A percentile compares a stretch with the other conserved stretches of the same genome.
These are phyloP conservation scores for Xylaria sp. DNA, from an alignment of 2,329 filamentous ascomycete genomes.

Conservation along the genomic window DNA sequence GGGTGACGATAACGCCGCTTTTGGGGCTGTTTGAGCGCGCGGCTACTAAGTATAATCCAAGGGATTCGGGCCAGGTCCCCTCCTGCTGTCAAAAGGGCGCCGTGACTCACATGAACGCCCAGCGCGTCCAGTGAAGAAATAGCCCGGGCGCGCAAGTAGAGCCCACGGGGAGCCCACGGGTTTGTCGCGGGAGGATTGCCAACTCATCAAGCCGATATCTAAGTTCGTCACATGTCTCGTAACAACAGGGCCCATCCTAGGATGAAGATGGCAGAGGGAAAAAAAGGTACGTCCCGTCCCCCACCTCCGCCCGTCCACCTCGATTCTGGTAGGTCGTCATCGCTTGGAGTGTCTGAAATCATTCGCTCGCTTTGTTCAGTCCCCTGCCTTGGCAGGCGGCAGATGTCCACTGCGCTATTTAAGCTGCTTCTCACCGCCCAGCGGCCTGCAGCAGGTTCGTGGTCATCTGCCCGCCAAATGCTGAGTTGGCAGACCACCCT, in stretches of 20 bases:
- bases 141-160: not conserved
- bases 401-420: constrained; percentile 27
- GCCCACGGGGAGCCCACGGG: constrained; percentile 27
- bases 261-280: not conserved
- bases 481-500: constrained; percentile 37
- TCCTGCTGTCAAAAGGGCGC: constrained; percentile 10
- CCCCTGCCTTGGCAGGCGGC: constrained; percentile 22
- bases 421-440: constrained; percentile 31
- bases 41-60: constrained; percentile 11
- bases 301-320: constrained; percentile 19
- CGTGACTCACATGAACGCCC: constrained; percentile 30
- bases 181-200: constrained; percentile 27
- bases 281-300: constrained; percentile 22
- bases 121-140: constrained; percentile 5
- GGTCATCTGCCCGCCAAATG: constrained; percentile 36
- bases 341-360: constrained; percentile 4
- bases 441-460: constrained; percentile 29
- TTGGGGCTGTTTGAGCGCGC: constrained; percentile 18
- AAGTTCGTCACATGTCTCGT: constrained; percentile 31
- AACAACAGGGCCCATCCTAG: constrained; percentile 23
- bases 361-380: constrained; percentile 25
- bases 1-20: constrained; percentile 15
- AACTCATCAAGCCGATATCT: constrained; percentile 30
- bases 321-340: constrained; percentile 26
- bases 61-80: not conserved